Base-by-base conservation (phyloP, 1,284 basidiomycete species). In the Sporisorium scitamineum region DNA sequence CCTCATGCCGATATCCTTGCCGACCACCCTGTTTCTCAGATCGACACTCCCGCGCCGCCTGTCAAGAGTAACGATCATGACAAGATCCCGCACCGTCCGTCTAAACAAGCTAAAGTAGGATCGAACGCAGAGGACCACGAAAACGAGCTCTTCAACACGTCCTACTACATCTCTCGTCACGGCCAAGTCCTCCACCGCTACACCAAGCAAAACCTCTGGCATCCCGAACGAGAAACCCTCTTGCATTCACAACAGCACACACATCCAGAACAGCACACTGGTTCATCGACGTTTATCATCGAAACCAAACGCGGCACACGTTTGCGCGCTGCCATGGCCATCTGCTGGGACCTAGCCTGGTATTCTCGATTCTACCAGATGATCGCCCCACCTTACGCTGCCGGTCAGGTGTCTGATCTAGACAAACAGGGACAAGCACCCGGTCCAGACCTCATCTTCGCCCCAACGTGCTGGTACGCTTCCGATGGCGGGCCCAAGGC, bases 301-400 rank as follows among this genome's bases (percentile, higher is more conserved):
- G 58, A 76, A 29, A 84, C 83, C 22, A 66, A 68, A 47, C 73
- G 81, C 11, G 82, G 82, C 11, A 73, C 72, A 2, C 50, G 41
- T 2, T 41, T 85, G 10, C 67, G 75, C 4, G 81, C 78, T 0
- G 73, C 73, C 7, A 79, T 84, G 76, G 66, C 76, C 26, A 80
- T 84, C 62, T 84, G 83, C 54, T 84, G 83, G 83, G 83, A 84
- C 42, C 64, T 84, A 14, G 81, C 80, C 11, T 83, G 82, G 65
- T 82, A 78, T 22, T 71, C 73, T 16, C 55, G 80, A 0, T 84
- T 83, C 61, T 63, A 81, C 13, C 74, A 78, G 26, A 73, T 80
- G 64, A 52, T 81, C 24, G 31, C 55, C 1, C 74, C 76, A 7
- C 60, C 65, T 2, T 56, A 47, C 31, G 26, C 31, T 9, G 29